Base-by-base conservation (phyloP, 139 green algal genomes). In the Coelastrella sp. region DNA sequence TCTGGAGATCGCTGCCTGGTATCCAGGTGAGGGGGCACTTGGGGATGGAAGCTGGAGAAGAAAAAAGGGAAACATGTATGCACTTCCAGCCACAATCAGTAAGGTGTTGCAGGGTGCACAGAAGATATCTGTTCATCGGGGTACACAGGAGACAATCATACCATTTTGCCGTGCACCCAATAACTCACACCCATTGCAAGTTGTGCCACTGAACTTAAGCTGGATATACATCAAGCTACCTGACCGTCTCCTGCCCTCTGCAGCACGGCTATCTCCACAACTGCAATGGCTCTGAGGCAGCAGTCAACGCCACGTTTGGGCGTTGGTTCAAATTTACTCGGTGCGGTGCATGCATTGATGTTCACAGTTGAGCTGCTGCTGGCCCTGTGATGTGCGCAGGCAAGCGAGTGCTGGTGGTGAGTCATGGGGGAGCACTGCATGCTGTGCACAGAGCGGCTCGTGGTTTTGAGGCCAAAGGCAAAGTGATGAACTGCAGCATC, bases 401-500 rank as follows among this genome's bases (percentile, higher is more conserved):
- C 72, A 57, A 82, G 70, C 70, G 84, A 60, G 84, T 89, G 9
- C 19, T 89, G 35, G n/a, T 89, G 12, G 57, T 89, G 7, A 89
- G 70, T 57, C 84, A 89, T 83, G 84, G 84, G 7, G 84, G 84
- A 19, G 84, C 72, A 49, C 70, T 89, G 68, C 84, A 89, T 72
- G 49, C 84, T 8, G 57, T 75, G 15, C 84, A 89, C 56, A 49
- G 84, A 70, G 84, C 84, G 75, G 84, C 72, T 7, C 56, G 70
- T 7, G 84, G 84, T 56, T 89, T 73, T n/a, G n/a, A 74, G 15
- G 84, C 84, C 10, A 89, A 75, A n/a, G 84, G 84, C 17, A 89
- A 89, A 72, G 84, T 89, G 12, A 59, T 89, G 49, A 89, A 89
- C 57, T 89, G 84, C 70, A 49, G 70, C 84, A 89, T 89, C 72